phyloP scores from a whole-genome alignment of 345 rosid genomes.

The Jatropha curcas region DNA sequence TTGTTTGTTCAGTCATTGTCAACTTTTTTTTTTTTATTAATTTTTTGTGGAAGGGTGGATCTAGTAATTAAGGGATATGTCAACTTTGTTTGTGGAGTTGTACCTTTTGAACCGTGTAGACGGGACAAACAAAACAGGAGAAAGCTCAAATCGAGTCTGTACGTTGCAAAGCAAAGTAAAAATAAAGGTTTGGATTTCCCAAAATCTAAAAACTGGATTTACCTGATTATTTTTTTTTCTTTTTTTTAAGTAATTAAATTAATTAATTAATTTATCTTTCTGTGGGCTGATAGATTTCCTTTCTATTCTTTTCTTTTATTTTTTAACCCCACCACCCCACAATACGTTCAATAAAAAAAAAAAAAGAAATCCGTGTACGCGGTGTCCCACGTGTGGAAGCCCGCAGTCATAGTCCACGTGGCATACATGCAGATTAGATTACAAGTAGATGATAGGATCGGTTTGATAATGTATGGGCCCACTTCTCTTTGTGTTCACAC shows the following conservation, averaged over 20 bases:
- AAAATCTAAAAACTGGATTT: neutral
- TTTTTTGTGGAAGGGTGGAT: neutral
- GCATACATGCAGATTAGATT: slow-evolving; percentile 3
- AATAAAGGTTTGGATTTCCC: slow-evolving; percentile 20
- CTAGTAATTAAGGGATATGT: slow-evolving; percentile 7
- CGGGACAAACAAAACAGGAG: neutral
- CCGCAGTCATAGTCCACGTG: neutral
- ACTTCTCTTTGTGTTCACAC: neutral
- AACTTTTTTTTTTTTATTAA: neutral
- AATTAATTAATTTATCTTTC: too few relatives aligned
- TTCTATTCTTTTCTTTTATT: too few relatives aligned
- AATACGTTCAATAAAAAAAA: too few relatives aligned
- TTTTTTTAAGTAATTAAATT: too few relatives aligned
- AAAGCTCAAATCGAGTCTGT: slow-evolving; percentile 16
- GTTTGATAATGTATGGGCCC: neutral
- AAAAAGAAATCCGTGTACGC: neutral
- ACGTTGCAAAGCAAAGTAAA: slow-evolving; percentile 3
- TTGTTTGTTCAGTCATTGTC: neutral
- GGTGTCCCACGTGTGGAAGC: neutral
- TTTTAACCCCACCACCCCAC: too few relatives aligned
- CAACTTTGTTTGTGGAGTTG: slow-evolving; percentile 33
- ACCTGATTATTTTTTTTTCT: too few relatives aligned
- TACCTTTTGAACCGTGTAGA: slow-evolving; percentile 18
- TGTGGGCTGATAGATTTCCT: too few relatives aligned
- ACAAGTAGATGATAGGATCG: neutral